A percentile compares a stretch with the other conserved stretches of the same genome.
phyloP scores from a whole-genome alignment of 768 basidiomycete genomes.

The Suillus subluteus region DNA sequence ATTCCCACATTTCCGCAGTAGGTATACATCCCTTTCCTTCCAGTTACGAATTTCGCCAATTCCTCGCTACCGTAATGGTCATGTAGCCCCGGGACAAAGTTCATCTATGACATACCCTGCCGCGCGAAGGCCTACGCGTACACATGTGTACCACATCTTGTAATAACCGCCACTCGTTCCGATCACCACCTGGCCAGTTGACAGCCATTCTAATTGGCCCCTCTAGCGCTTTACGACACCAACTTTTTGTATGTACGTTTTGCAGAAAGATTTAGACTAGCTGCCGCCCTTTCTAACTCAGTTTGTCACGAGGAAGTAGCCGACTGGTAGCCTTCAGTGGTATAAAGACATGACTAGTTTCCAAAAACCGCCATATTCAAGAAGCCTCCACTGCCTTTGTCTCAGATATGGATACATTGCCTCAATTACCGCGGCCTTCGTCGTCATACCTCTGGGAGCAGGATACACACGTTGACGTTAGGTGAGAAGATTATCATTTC shows the following conservation, averaged over 20 bases:
- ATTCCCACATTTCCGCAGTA: neutral
- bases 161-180: neutral
- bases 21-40: neutral
- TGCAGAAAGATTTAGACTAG: neutral
- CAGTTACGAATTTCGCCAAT: neutral
- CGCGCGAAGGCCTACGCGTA: neutral
- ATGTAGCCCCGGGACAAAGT: neutral
- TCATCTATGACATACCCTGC: neutral
- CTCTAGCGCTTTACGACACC: constrained; percentile 2
- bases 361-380: constrained; percentile 6
- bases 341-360: constrained; percentile 1
- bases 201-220: neutral
- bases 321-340: neutral
- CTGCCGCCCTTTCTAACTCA: neutral
- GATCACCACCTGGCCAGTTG: neutral
- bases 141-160: neutral
- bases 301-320: neutral
- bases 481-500: neutral
- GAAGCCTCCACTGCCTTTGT: constrained; percentile 5
- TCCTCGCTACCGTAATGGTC: neutral
- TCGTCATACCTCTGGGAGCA: neutral
- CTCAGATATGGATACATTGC: constrained; percentile 9
- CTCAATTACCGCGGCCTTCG: neutral
- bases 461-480: neutral
- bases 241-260: constrained; percentile 1